Evolutionary conservation across 345 rosid genomes (phyloP), one percentile per base, ranked within the genome.

Genomic region (Pistacia atlantica): DNA sequence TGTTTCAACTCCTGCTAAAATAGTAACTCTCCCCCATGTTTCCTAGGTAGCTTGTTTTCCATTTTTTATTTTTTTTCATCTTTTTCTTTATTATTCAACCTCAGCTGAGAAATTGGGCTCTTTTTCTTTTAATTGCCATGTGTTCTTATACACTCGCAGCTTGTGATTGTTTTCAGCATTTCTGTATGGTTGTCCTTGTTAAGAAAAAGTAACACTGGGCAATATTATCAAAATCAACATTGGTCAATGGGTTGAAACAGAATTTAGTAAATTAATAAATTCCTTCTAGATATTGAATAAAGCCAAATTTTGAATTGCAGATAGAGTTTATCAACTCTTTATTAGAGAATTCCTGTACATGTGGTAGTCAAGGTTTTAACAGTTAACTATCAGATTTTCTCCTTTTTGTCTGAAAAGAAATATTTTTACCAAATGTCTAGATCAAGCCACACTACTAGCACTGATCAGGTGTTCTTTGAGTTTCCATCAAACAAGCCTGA

Each of bases 201-300:
- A 14, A 5, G 57, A 22, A 16, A 25, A 51, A 62, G 18, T 31
- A 62, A 33, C 28, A 12, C 20, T 33, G 20, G 33, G 17, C 51
- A 71, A 57, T 22, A 22, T 5, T 12, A 42, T 13, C n/a, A 48
- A 71, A 22, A 42, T 45, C 14, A 45, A 45, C 14, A n/a, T 59
- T 59, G 13, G 11, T 16, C 5, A 4, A 5, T 45, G 42, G 66
- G 25, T 71, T 48, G 38, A 18, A 71, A 11, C 56, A 10, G 52
- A 58, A 72, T 22, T 71, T 56, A 59, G 7, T 20, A 42, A n/a
- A 4, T 45, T 12, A 11, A 46, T 20, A 7, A 38, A 18, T 72
- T 18, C 25, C 59, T 68, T 68, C 72, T 72, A 25, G 42, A 58
- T 72, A 22, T 72, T 33, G 58, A 72, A 20, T 42, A 55, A 54